A percentile compares a stretch with the other conserved stretches of the same genome.
Evolutionary conservation across 2,329 filamentous ascomycete species (phyloP).

Genomic region (Aspergillaceae sp.): DNA sequence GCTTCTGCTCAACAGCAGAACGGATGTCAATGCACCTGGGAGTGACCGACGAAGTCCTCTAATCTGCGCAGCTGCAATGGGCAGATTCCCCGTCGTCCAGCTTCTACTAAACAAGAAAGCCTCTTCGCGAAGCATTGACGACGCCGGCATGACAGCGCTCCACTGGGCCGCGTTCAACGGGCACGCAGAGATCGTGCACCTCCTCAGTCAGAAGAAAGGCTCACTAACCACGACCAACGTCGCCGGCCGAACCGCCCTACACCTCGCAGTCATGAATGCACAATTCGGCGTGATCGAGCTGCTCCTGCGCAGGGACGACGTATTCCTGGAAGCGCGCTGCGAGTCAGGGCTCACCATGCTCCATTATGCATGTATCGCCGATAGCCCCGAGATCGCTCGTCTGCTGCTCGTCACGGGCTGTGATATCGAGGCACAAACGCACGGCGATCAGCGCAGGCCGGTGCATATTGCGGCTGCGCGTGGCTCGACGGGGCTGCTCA

Average conservation of each 20-base stretch:
- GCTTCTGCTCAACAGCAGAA: slow-evolving; percentile 24
- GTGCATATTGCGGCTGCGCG: slow-evolving; percentile 26
- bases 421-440: slow-evolving; percentile 26
- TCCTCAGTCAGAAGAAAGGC: slow-evolving; percentile 24
- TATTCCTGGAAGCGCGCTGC: slow-evolving; percentile 23
- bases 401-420: slow-evolving; percentile 27
- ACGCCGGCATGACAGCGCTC: slow-evolving; percentile 29
- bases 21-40: slow-evolving; percentile 24
- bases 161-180: slow-evolving; percentile 34
- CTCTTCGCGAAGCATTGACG: slow-evolving; percentile 17
- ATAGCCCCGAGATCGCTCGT: slow-evolving; percentile 21
- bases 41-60: slow-evolving; percentile 27
- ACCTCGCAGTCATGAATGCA: slow-evolving; percentile 27
- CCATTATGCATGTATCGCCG: slow-evolving; percentile 30
- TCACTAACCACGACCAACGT: slow-evolving; percentile 19
- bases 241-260: slow-evolving; percentile 27
- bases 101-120: slow-evolving; percentile 27
- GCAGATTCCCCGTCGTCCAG: slow-evolving; percentile 18
- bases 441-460: slow-evolving; percentile 19
- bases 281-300: slow-evolving; percentile 31
- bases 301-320: slow-evolving; percentile 23
- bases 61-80: slow-evolving; percentile 27
- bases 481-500: slow-evolving; percentile 22
- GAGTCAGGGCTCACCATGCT: slow-evolving; percentile 21
- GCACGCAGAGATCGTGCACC: slow-evolving; percentile 27